phyloP scores from a whole-genome alignment of 2,329 filamentous ascomycete species.

The Conoideocrella luteorostrata region DNA sequence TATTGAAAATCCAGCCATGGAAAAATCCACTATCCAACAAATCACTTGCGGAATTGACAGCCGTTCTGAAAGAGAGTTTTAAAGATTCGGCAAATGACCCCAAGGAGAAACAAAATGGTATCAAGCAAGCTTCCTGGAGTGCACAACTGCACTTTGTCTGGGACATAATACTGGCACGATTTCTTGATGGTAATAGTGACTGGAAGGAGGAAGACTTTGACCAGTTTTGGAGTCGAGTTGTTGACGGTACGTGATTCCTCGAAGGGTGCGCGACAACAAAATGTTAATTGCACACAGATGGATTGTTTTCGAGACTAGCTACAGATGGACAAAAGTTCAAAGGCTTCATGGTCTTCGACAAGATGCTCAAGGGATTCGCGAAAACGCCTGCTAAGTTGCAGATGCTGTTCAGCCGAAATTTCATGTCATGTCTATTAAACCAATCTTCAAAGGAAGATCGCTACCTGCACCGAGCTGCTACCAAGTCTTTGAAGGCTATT shows the following conservation, averaged over 20 bases:
- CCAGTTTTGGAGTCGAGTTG: slow-evolving; percentile 78
- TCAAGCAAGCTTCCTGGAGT: slow-evolving; percentile 67
- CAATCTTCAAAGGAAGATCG: slow-evolving; percentile 72
- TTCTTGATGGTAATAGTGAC: slow-evolving; percentile 29
- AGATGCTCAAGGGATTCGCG: slow-evolving; percentile 54
- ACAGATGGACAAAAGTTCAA: slow-evolving; percentile 88
- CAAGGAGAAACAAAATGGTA: slow-evolving; percentile 34
- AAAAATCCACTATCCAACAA: slow-evolving; percentile 66
- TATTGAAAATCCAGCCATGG: slow-evolving; percentile 65
- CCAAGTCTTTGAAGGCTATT: slow-evolving; percentile 67
- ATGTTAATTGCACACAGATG: slow-evolving; percentile 47
- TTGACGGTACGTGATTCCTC: slow-evolving; percentile 62
- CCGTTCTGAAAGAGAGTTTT: slow-evolving; percentile 71
- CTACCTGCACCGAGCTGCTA: slow-evolving; percentile 72
- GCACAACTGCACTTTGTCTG: slow-evolving; percentile 82
- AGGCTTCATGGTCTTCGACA: slow-evolving; percentile 82
- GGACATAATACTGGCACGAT: slow-evolving; percentile 65
- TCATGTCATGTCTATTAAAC: slow-evolving; percentile 76
- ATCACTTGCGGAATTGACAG: slow-evolving; percentile 62
- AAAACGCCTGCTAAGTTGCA: slow-evolving; percentile 40
- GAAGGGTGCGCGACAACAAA: background rate
- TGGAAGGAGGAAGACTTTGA: slow-evolving; percentile 48
- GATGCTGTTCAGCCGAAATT: slow-evolving; percentile 72
- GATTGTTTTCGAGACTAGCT: slow-evolving; percentile 73
- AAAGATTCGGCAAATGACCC: slow-evolving; percentile 44